Evolutionary conservation across 768 basidiomycete species (phyloP).

Genomic region (Psilocybe cubensis): DNA sequence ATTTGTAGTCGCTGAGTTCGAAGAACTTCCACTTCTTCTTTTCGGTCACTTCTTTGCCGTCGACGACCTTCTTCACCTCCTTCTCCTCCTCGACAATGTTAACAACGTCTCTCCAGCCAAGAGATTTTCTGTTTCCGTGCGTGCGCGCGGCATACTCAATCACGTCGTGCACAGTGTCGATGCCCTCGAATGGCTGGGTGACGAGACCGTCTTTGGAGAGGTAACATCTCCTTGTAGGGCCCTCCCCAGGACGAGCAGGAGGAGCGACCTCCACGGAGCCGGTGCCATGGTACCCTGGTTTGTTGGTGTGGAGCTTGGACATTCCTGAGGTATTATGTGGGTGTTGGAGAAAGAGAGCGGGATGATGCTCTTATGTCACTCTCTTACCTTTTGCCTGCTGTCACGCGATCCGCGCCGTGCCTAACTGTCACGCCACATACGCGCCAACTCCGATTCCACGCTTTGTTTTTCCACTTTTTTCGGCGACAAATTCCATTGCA

Average conservation of each 20-base stretch:
- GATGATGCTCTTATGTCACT: not conserved
- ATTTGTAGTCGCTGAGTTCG: constrained; percentile 89
- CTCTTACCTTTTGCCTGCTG: not conserved
- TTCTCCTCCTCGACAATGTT: constrained; percentile 83
- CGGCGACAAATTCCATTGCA: too few relatives aligned
- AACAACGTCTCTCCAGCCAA: constrained; percentile 81
- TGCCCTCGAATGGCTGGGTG: constrained; percentile 69
- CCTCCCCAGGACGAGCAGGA: constrained; percentile 47
- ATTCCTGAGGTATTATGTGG: constrained; percentile 23
- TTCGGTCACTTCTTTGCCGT: constrained; percentile 82
- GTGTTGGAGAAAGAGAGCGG: constrained; percentile 8
- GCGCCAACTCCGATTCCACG: not conserved
- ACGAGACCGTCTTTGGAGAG: constrained; percentile 60
- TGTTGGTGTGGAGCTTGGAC: constrained; percentile 39
- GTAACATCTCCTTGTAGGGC: constrained; percentile 59
- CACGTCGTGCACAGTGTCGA: constrained; percentile 84
- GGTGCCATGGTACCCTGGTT: constrained; percentile 53
- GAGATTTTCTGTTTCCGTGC: constrained; percentile 73
- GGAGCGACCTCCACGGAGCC: constrained; percentile 67
- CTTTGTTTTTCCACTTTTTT: not conserved
- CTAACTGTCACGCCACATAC: not conserved
- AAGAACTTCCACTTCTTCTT: constrained; percentile 98
- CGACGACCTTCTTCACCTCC: constrained; percentile 82
- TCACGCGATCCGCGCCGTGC: not conserved
- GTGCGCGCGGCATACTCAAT: constrained; percentile 73